These are phyloP conservation scores for Drosera spatulata DNA, from an alignment of 179 eudicot species.

Conservation along the genomic window DNA sequence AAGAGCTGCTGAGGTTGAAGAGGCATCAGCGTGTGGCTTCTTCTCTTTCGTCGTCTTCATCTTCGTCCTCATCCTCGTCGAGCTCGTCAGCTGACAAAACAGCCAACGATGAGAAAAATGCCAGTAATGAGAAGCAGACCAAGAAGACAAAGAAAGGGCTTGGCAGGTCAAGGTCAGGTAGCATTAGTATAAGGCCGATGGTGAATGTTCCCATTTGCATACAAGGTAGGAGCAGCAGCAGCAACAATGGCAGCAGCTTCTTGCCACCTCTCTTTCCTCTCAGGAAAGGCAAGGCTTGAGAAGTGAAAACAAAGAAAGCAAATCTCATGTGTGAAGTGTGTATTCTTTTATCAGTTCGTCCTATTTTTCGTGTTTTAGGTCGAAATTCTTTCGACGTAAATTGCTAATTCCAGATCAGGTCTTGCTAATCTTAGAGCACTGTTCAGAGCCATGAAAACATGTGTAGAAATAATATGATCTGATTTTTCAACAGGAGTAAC, in stretches of 20 bases:
- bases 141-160: constrained; percentile 60
- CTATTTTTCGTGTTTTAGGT: too few relatives aligned
- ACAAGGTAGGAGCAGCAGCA: constrained; percentile 29
- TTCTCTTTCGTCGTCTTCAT: constrained; percentile 47
- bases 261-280: constrained; percentile 63
- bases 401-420: too few relatives aligned
- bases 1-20: constrained; percentile 14
- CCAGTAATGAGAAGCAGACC: constrained; percentile 36
- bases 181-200: constrained; percentile 77
- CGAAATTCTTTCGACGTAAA: too few relatives aligned
- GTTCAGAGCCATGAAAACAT: too few relatives aligned
- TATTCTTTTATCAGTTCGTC: too few relatives aligned
- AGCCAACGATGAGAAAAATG: constrained; percentile 17
- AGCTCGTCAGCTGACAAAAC: constrained; percentile 43
- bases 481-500: too few relatives aligned
- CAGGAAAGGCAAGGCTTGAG: constrained; percentile 40
- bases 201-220: constrained; percentile 75
- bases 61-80: constrained; percentile 36
- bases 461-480: too few relatives aligned
- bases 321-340: too few relatives aligned
- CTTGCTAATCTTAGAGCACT: too few relatives aligned
- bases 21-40: constrained; percentile 32
- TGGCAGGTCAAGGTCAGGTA: constrained; percentile 70
- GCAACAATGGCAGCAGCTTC: neutral
- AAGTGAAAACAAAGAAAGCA: constrained; percentile 18